phyloP scores from a whole-genome alignment of 148 eudicot genomes.

The Tetragonia tetragonoides region DNA sequence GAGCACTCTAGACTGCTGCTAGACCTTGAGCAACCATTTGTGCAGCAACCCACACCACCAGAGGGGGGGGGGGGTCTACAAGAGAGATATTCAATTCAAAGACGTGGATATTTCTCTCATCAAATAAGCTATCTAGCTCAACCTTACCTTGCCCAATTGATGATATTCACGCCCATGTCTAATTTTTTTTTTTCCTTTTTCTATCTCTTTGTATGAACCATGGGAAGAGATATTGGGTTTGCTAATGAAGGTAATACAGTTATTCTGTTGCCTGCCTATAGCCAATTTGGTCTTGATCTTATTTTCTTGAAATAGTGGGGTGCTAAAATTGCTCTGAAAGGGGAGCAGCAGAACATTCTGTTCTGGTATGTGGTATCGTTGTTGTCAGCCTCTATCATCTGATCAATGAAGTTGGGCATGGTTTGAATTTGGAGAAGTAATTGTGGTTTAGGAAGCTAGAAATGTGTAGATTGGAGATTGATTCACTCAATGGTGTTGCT shows the following conservation, averaged over 20 bases:
- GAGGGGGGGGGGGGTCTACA: conserved; percentile 33
- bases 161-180: conserved; percentile 69
- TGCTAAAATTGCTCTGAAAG: conserved; percentile 43
- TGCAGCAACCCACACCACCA: too few species aligned
- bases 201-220: too few species aligned
- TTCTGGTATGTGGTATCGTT: conserved; percentile 82
- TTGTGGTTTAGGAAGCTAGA: background rate
- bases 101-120: conserved; percentile 29
- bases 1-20: too few species aligned
- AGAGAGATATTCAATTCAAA: conserved; percentile 35
- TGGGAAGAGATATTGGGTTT: too few species aligned
- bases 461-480: background rate
- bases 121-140: conserved; percentile 50
- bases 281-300: background rate
- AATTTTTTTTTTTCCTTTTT: too few species aligned
- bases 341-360: conserved; percentile 77
- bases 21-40: too few species aligned
- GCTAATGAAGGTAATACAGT: too few species aligned
- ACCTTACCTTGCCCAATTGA: conserved; percentile 45
- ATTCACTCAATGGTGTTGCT: conserved; percentile 9
- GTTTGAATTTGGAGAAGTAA: conserved; percentile 2
- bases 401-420: conserved; percentile 69
- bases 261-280: too few species aligned
- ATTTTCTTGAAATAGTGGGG: conserved; percentile 1
- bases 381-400: conserved; percentile 56